Conservation (phyloP, 805 yeast species). For the fission yeast (Schizosaccharomyces pombe) region DNA sequence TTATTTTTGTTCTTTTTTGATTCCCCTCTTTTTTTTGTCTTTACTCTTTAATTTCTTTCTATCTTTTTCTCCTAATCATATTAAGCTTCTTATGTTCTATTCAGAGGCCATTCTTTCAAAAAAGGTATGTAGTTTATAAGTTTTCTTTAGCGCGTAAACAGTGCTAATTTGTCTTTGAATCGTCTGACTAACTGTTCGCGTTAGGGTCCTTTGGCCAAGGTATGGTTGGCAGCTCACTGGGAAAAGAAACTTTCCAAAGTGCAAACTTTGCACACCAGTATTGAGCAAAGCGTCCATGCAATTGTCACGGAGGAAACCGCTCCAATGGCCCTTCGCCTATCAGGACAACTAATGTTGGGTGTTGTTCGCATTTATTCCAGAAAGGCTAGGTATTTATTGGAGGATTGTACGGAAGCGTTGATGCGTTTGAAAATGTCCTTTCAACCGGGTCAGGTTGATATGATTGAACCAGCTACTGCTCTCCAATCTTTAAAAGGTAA, state of each 20-base stretch:
- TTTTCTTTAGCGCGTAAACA: too few species aligned
- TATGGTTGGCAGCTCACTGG: conserved; percentile 81
- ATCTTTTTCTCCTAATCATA: too few species aligned
- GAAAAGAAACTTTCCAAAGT: conserved; percentile 53
- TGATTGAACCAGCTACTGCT: background rate
- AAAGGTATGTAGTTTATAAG: conserved; percentile 7
- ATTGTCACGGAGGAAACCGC: conserved; percentile 28
- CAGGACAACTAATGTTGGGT: conserved; percentile 71
- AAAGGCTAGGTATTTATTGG: conserved; percentile 59
- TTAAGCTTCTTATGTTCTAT: conserved; percentile 26
- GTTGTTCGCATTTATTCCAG: conserved; percentile 69
- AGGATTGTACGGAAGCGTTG: conserved; percentile 61
- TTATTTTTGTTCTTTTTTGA: too few species aligned
- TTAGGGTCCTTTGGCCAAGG: conserved; percentile 64
- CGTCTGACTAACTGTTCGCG: background rate
- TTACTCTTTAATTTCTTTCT: too few species aligned
- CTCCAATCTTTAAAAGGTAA: background rate
- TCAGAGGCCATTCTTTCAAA: conserved; percentile 33
- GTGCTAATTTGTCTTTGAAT: background rate
- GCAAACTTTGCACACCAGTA: conserved; percentile 49
- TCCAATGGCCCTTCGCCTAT: conserved; percentile 52
- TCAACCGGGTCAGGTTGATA: background rate
- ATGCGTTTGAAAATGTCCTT: conserved; percentile 37
- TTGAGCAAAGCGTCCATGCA: conserved; percentile 41
- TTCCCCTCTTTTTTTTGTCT: too few species aligned